phyloP scores from a whole-genome alignment of 2,329 filamentous ascomycete genomes.

The Corinectria fuckeliana region DNA sequence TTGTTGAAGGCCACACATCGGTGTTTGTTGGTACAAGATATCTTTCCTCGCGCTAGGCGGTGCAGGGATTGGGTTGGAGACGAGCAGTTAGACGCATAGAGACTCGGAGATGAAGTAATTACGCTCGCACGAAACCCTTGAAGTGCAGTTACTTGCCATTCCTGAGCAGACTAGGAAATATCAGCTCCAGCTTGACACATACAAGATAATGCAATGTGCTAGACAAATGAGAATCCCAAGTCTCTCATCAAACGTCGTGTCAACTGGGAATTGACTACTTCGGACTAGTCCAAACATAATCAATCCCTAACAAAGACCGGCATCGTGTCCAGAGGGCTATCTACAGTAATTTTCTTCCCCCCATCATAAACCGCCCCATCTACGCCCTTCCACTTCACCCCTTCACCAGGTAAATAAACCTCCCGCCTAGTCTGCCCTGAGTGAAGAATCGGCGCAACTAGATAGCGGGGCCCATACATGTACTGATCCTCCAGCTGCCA shows the following conservation, averaged over 20 bases:
- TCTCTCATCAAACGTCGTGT: too few species aligned
- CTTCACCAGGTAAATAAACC: not conserved
- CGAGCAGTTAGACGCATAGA: too few species aligned
- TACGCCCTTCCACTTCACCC: not conserved
- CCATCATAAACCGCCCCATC: not conserved
- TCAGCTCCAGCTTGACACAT: too few species aligned
- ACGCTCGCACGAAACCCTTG: too few species aligned
- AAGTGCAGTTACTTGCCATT: too few species aligned
- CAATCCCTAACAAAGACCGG: not conserved
- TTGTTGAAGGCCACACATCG: conserved; percentile 34
- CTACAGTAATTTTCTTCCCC: not conserved
- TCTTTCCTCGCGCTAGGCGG: too few species aligned
- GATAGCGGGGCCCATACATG: conserved; percentile 58
- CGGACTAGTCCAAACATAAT: not conserved
- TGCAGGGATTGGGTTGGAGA: too few species aligned
- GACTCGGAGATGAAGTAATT: too few species aligned
- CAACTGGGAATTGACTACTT: not conserved
- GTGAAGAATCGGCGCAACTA: not conserved
- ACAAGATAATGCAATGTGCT: too few species aligned
- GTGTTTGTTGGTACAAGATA: too few species aligned
- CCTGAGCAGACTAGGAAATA: too few species aligned
- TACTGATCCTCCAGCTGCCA: conserved; percentile 69
- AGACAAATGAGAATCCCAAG: too few species aligned
- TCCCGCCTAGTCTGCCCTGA: not conserved
- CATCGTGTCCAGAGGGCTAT: not conserved